phyloP scores from a whole-genome alignment of 441 rosid species.

The Euphorbia corollata region DNA sequence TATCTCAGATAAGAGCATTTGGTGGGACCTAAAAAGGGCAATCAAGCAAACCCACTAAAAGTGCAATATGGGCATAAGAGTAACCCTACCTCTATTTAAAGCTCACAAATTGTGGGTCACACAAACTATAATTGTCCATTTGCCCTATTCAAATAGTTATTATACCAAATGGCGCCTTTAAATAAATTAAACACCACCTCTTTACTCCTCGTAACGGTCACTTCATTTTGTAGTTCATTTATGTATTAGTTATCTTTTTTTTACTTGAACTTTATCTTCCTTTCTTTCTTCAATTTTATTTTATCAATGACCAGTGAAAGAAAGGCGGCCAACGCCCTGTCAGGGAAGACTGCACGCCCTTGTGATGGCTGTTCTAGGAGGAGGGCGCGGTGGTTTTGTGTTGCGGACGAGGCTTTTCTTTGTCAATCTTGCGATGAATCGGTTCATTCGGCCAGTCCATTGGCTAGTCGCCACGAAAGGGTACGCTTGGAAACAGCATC shows the following conservation, averaged over 20 bases:
- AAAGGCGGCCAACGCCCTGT: slow-evolving; percentile 34
- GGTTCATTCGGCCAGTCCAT: slow-evolving; percentile 68
- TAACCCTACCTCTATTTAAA: neutral
- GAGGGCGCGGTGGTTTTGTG: slow-evolving; percentile 67
- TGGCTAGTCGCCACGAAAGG: slow-evolving; percentile 64
- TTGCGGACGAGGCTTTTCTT: slow-evolving; percentile 69
- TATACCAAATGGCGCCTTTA: slow-evolving; percentile 13
- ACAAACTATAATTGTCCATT: neutral
- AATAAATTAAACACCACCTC: slow-evolving; percentile 18
- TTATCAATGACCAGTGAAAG: slow-evolving; percentile 27
- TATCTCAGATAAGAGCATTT: slow-evolving; percentile 28
- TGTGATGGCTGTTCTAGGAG: slow-evolving; percentile 55
- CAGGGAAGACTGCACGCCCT: slow-evolving; percentile 50
- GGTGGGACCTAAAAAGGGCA: slow-evolving; percentile 28
- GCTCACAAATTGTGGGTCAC: slow-evolving; percentile 16
- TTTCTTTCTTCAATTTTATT: neutral
- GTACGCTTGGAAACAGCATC: slow-evolving; percentile 44
- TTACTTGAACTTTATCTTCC: neutral
- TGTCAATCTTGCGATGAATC: slow-evolving; percentile 66
- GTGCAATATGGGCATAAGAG: slow-evolving; percentile 18
- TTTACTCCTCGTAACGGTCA: slow-evolving; percentile 17
- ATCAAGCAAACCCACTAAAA: slow-evolving; percentile 20
- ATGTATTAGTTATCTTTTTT: neutral
- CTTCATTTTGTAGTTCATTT: neutral
- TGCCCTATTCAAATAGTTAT: slow-evolving; percentile 18